Percentiles rank a stretch among this genome's conserved stretches.
These are phyloP conservation scores for Eutrema yunnanense DNA, from an alignment of 345 rosid species.

Conservation along the genomic window DNA sequence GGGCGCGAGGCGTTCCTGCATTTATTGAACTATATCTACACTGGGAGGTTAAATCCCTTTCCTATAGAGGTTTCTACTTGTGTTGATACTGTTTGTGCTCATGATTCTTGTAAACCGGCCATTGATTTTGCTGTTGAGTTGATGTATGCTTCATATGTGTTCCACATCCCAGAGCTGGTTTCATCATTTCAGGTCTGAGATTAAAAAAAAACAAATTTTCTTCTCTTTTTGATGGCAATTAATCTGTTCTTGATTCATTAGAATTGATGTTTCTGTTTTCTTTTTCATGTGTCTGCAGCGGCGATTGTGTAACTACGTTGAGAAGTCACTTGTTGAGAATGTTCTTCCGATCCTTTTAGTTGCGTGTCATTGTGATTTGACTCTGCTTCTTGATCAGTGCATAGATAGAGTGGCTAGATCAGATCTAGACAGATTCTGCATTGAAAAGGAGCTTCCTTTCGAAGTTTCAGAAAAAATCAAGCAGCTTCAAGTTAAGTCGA, in stretches of 20 bases:
- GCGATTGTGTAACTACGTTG: constrained; percentile 62
- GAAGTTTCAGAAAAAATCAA: constrained; percentile 57
- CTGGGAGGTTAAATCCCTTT: constrained; percentile 71
- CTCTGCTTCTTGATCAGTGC: constrained; percentile 66
- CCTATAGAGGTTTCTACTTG: constrained; percentile 80
- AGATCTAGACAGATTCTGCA: constrained; percentile 56
- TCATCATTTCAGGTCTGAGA: constrained; percentile 71
- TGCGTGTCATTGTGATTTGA: constrained; percentile 74
- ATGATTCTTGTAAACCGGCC: constrained; percentile 86
- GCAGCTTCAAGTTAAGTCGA: constrained; percentile 39
- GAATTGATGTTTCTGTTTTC: neutral
- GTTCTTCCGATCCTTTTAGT: constrained; percentile 73
- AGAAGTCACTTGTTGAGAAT: constrained; percentile 72
- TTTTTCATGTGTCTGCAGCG: constrained; percentile 45
- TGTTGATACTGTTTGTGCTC: constrained; percentile 59
- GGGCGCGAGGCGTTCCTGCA: constrained; percentile 71
- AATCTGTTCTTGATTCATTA: neutral
- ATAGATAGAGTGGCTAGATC: constrained; percentile 81
- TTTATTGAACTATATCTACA: constrained; percentile 67
- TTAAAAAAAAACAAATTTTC: neutral
- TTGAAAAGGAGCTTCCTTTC: constrained; percentile 78
- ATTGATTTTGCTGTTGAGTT: constrained; percentile 72
- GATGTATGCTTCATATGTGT: constrained; percentile 76
- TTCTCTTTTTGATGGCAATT: neutral
- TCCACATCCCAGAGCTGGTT: constrained; percentile 68